Evolutionary conservation across 2,329 filamentous ascomycete genomes (phyloP).

Genomic region (Claviceps digitariae): DNA sequence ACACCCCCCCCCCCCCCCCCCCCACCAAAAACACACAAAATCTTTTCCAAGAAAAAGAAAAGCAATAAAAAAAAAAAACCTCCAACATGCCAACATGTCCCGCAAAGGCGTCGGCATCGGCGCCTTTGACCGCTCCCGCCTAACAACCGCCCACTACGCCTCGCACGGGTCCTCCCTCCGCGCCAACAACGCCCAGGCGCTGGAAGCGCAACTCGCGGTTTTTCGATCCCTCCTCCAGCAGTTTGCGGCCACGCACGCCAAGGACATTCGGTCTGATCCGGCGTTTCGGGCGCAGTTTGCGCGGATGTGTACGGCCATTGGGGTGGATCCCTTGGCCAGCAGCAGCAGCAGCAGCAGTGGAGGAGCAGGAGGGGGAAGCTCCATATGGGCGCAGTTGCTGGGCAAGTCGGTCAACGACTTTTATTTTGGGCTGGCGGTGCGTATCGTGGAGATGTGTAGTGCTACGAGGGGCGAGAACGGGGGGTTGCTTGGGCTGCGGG

Average conservation of each 20-base stretch:
- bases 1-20: too few relatives aligned
- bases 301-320: slow-evolving; percentile 95
- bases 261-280: slow-evolving; percentile 91
- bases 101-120: slow-evolving; percentile 81
- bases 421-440: slow-evolving; percentile 94
- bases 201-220: slow-evolving; percentile 86
- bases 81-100: slow-evolving; percentile 33
- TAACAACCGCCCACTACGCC: slow-evolving; percentile 81
- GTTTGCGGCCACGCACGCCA: slow-evolving; percentile 87
- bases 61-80: not conserved
- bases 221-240: slow-evolving; percentile 93
- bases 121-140: slow-evolving; percentile 73
- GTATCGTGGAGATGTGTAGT: slow-evolving; percentile 84
- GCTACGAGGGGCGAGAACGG: slow-evolving; percentile 83
- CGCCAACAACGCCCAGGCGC: slow-evolving; percentile 66
- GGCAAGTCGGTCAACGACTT: slow-evolving; percentile 93
- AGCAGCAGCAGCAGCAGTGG: slow-evolving; percentile 15
- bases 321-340: slow-evolving; percentile 76
- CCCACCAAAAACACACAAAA: too few relatives aligned
- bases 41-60: not conserved
- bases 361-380: slow-evolving; percentile 29
- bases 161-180: slow-evolving; percentile 81
- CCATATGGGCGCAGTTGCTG: slow-evolving; percentile 85
- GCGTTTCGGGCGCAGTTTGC: slow-evolving; percentile 94
- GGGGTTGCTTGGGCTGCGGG: slow-evolving; percentile 71